Evolutionary conservation across 305 asterid genomes (phyloP), one percentile per base, ranked within the genome.

Genomic region (Galium porrigens): DNA sequence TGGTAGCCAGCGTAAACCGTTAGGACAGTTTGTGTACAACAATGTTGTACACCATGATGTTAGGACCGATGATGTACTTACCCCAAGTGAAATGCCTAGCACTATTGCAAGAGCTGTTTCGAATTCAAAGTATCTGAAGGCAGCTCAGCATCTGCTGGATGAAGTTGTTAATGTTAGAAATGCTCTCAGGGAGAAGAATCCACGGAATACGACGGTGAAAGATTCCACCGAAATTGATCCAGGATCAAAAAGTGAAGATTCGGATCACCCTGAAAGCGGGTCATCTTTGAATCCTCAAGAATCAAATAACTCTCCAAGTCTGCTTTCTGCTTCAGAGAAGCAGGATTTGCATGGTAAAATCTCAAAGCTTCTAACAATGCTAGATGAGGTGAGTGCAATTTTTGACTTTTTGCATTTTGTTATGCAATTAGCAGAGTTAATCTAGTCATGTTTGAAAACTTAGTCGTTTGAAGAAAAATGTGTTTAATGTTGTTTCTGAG

Each of bases 131-230:
- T 86, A 86, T 54, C 74, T 91, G 82, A 89, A 80, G 79, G 94
- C 88, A 1, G 89, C 89, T 64, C 95, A 85, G 54, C 75, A 86
- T 32, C 72, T 89, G 65, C 90, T 89, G 25, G 95, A 86, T 67
- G 95, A 89, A 74, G 90, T 87, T 70, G 96, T 85, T 39, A 86
- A 84, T 74, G 95, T 91, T 39, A 79, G 77, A 66, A 84, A 78
- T 57, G 86, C 86, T 33, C 73, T 81, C 22, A 83, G 70, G 87
- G 85, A 74, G 69, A 83, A 82, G 32, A 70, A 48, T 49, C 63
- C 61, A 0, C 75, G 73, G 66, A 83, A 78, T 22, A 85, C 72
- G 64, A 52, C 29, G 54, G 63, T 33, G 64, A 79, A 68, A 53
- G 84, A 80, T 59, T 68, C 77, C 39, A 82, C 68, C 67, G 81